Conservation (phyloP, 1,139 yeast genomes). For the Geotrichum europaeum region DNA sequence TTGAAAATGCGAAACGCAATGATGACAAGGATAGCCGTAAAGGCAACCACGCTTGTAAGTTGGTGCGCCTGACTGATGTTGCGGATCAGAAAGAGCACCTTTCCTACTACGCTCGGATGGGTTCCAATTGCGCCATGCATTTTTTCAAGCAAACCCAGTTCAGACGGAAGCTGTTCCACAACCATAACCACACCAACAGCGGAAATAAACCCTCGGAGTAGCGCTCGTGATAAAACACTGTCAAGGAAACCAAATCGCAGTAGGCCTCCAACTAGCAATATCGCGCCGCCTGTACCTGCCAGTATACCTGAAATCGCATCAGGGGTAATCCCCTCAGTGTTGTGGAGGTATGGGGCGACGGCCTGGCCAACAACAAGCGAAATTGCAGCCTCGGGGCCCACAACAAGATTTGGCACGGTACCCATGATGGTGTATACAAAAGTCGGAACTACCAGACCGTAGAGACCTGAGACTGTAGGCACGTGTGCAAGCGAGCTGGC, state of each 20-base stretch:
- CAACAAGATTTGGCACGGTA: constrained; percentile 92
- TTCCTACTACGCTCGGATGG: constrained; percentile 67
- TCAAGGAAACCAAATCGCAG: constrained; percentile 84
- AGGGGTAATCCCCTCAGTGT: constrained; percentile 44
- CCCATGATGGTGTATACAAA: constrained; percentile 77
- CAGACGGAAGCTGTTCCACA: constrained; percentile 66
- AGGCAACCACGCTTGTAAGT: constrained; percentile 33
- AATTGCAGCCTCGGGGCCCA: constrained; percentile 95
- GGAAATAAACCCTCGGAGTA: constrained; percentile 81
- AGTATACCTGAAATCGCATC: constrained; percentile 66
- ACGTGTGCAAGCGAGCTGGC: constrained; percentile 89
- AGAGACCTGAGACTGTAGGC: constrained; percentile 79
- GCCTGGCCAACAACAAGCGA: constrained; percentile 89
- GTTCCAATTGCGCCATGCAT: constrained; percentile 48
- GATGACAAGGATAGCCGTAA: constrained; percentile 31
- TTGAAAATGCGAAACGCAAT: constrained; percentile 27
- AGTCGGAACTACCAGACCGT: constrained; percentile 79
- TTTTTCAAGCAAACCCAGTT: constrained; percentile 53
- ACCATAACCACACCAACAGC: constrained; percentile 93
- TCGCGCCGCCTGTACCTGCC: constrained; percentile 71
- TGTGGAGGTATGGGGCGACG: constrained; percentile 46
- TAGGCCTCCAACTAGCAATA: constrained; percentile 69
- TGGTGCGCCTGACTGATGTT: constrained; percentile 37
- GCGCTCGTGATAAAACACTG: constrained; percentile 74
- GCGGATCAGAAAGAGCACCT: constrained; percentile 50